A percentile compares a stretch with the other conserved stretches of the same genome.
Evolutionary conservation across 139 green algal genomes (phyloP).

Genomic region (Penium margaritaceum): DNA sequence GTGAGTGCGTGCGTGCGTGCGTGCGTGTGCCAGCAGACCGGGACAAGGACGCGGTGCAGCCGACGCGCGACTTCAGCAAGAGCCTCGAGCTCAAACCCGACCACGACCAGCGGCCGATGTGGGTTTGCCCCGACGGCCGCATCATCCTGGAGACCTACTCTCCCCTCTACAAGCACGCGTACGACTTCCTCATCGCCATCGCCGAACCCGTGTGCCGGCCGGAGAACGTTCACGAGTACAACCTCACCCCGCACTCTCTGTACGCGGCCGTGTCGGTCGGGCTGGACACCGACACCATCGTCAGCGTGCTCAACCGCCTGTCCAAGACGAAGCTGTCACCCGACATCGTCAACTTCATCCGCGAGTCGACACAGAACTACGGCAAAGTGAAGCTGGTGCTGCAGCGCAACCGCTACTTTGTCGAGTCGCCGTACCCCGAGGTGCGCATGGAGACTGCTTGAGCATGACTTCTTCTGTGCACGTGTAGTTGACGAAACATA

Average conservation of each 20-base stretch:
- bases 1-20: too few species aligned
- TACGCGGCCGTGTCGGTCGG: conserved; percentile 94
- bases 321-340: conserved; percentile 54
- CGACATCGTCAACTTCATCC: conserved; percentile 69
- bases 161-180: conserved; percentile 88
- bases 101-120: conserved; percentile 82
- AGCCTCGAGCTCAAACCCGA: conserved; percentile 79
- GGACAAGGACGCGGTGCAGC: too few species aligned
- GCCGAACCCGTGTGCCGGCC: conserved; percentile 60
- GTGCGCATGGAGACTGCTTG: too few species aligned
- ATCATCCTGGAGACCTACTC: conserved; percentile 96
- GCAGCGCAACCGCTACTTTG: too few species aligned
- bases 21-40: too few species aligned
- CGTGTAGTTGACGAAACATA: too few species aligned
- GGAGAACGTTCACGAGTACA: conserved; percentile 86
- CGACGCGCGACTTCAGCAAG: conserved; percentile 62
- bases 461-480: too few species aligned
- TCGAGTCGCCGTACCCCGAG: too few species aligned
- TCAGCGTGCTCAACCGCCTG: conserved; percentile 76
- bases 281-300: conserved; percentile 82
- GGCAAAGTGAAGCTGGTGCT: too few species aligned
- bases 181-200: conserved; percentile 97
- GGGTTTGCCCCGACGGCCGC: conserved; percentile 83
- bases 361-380: too few species aligned
- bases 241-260: conserved; percentile 86